These are phyloP conservation scores for Schwanniomyces polymorphus DNA, from an alignment of 805 yeast species.

Conservation along the genomic window DNA sequence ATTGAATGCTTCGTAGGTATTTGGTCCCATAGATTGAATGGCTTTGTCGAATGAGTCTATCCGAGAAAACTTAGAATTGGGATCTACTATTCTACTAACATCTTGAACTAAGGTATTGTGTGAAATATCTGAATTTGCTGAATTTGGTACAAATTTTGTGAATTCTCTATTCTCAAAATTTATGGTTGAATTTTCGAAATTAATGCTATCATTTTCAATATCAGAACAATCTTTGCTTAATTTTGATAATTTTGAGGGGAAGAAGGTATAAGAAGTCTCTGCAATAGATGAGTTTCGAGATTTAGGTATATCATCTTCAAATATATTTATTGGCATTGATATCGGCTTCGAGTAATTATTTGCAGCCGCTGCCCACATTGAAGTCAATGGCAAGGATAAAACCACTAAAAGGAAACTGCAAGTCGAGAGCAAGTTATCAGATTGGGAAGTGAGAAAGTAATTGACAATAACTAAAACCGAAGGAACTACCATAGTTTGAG, in stretches of 20 bases:
- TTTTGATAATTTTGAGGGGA: constrained; percentile 11
- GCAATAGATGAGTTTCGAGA: constrained; percentile 3
- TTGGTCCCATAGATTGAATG: constrained; percentile 3
- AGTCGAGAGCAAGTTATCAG: constrained; percentile 43
- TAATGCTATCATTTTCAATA: constrained; percentile 4
- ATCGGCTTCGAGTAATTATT: constrained; percentile 40
- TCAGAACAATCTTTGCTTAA: not conserved
- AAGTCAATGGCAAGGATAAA: constrained; percentile 74
- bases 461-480: constrained; percentile 64
- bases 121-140: not conserved
- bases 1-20: constrained; percentile 7
- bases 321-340: constrained; percentile 13
- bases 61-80: not conserved
- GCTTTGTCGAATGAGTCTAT: constrained; percentile 7
- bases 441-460: constrained; percentile 24
- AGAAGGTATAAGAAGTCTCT: constrained; percentile 6
- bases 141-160: not conserved
- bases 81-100: not conserved
- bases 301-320: constrained; percentile 1
- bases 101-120: constrained; percentile 1
- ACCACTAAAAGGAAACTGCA: constrained; percentile 64
- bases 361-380: constrained; percentile 84
- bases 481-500: constrained; percentile 82
- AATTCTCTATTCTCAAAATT: not conserved
- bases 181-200: constrained; percentile 1